Base-by-base conservation (phyloP, 352 stramenopile species). In the Globisporangium ultimum region DNA sequence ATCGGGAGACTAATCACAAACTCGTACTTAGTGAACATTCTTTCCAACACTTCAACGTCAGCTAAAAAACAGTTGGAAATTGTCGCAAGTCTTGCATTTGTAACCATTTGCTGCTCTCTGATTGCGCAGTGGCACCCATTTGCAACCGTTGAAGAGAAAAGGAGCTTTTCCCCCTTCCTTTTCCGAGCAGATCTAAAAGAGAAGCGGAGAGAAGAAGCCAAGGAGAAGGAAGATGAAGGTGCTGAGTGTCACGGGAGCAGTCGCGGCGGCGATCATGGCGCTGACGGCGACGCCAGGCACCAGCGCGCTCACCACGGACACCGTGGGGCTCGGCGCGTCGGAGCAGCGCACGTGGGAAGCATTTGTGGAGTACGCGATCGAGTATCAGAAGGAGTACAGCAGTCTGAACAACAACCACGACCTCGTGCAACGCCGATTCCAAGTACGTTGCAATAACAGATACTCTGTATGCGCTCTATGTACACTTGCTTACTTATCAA, bases 341-440 rank as follows among this genome's bases (percentile, higher is more conserved):
- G 48, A 79, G 50, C 72, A 73, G 49, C 49, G 64, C 45, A 64
- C 49, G 52, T 87, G 76, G 76, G 66, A 75, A 24, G 45, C 60
- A 17, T 87, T 87, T 48, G 70, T 87, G 18, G 70, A 84, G 53
- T 84, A 87, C 60, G 74, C 74, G 8, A 65, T 82, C 40, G 74
- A 84, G 58, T 83, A 65, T 52, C 56, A 74, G 41, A 87, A 87
- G 56, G 56, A 66, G 48, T 87, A 87, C 40, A 69, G 70, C 53
- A 64, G 52, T 18, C 55, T 68, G 18, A 47, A 53, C 21, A 84
- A 87, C 58, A 63, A 75, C 18, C 40, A 80, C 48, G 62, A 50
- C 2, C 42, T 79, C 8, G 76, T 87, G 36, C 63, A 68, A 66
- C 55, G 47, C n/a, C 63, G 67, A n/a, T 84, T 79, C 46, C 56